A percentile compares a stretch with the other conserved stretches of the same genome.
These are phyloP conservation scores for Candida ovalis DNA, from an alignment of 805 yeast species.

Conservation along the genomic window DNA sequence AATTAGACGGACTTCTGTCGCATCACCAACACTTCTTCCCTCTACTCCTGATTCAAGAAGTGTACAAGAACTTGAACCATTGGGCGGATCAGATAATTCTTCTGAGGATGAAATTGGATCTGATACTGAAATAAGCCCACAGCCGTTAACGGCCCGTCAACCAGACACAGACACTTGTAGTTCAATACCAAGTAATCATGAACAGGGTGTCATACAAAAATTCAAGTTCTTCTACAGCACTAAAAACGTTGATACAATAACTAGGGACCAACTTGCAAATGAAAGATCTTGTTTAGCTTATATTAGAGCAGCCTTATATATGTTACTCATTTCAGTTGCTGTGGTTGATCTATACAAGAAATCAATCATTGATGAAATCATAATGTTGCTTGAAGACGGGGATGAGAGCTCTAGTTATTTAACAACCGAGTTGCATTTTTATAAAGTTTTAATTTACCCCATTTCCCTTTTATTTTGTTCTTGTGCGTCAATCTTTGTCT, in stretches of 20 bases:
- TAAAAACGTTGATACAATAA: constrained; percentile 39
- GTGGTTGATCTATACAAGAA: constrained; percentile 40
- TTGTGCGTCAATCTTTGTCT: constrained; percentile 5
- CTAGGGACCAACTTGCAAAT: constrained; percentile 47
- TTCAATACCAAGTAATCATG: background rate
- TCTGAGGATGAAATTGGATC: constrained; percentile 27
- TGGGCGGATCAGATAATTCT: background rate
- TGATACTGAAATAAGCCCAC: constrained; percentile 77
- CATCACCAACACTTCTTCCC: background rate
- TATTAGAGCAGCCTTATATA: constrained; percentile 38
- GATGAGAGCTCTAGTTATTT: background rate
- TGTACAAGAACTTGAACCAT: background rate
- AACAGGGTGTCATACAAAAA: background rate
- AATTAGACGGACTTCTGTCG: background rate
- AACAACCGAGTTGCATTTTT: constrained; percentile 3
- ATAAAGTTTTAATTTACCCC: constrained; percentile 11
- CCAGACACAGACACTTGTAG: background rate
- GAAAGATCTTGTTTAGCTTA: constrained; percentile 49
- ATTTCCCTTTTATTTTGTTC: constrained; percentile 11
- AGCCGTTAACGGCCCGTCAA: constrained; percentile 58
- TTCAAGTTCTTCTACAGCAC: constrained; percentile 1
- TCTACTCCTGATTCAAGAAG: background rate
- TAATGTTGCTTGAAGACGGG: background rate
- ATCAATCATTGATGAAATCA: constrained; percentile 9
- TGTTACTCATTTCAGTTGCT: constrained; percentile 38